Conservation (phyloP, 2,329 filamentous ascomycete genomes). For the Phyllosticta citribraziliensis region DNA sequence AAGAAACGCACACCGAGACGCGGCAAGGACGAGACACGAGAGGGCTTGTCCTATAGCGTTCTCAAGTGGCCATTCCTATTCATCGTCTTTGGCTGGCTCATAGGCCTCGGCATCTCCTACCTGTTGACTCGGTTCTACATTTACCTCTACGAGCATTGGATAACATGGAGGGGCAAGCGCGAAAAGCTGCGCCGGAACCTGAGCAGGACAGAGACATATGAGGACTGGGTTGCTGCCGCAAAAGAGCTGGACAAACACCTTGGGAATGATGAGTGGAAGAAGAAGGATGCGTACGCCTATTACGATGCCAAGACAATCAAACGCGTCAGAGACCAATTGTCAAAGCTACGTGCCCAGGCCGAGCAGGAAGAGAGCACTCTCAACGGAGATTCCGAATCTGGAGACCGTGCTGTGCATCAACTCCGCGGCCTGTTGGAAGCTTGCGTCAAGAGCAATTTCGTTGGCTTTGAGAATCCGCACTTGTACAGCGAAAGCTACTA, state of each 20-base stretch:
- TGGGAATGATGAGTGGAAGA: conserved; percentile 72
- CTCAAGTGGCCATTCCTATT: conserved; percentile 87
- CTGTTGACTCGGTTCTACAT: conserved; percentile 80
- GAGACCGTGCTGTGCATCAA: conserved; percentile 55
- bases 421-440: conserved; percentile 71
- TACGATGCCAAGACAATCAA: conserved; percentile 82
- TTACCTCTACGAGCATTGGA: conserved; percentile 79
- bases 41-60: conserved; percentile 81
- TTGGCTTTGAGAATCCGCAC: conserved; percentile 83
- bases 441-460: conserved; percentile 96
- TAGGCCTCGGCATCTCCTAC: conserved; percentile 64
- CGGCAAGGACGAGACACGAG: conserved; percentile 79
- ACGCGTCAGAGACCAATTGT: conserved; percentile 67
- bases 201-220: conserved; percentile 62
- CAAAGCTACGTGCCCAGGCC: conserved; percentile 45
- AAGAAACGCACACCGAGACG: conserved; percentile 33
- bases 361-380: conserved; percentile 45
- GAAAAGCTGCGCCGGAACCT: conserved; percentile 62
- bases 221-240: conserved; percentile 74
- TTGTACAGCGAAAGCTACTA: conserved; percentile 98
- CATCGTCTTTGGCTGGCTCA: conserved; percentile 70
- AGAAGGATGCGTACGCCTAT: conserved; percentile 61
- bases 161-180: conserved; percentile 78
- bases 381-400: conserved; percentile 15
- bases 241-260: conserved; percentile 70